Evolutionary conservation across 176 grass and related monocot species (phyloP).

Genomic region (Musa acuminata): DNA sequence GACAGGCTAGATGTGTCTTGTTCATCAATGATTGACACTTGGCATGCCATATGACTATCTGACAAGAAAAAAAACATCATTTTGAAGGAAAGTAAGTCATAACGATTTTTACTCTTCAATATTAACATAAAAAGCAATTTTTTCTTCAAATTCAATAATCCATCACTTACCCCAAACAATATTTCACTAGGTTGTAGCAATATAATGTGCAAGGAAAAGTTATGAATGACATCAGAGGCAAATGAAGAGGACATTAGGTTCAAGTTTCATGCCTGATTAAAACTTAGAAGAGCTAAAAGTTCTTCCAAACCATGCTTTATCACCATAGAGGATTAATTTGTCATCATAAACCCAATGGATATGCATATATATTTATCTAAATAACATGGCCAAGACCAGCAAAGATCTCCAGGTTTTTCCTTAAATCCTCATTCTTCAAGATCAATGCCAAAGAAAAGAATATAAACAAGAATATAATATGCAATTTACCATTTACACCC

Average conservation of each 20-base stretch:
- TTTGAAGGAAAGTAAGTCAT: neutral
- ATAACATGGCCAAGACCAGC: neutral
- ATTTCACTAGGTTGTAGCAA: neutral
- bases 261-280: neutral
- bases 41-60: too few relatives aligned
- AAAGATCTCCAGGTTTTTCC: neutral
- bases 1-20: too few relatives aligned
- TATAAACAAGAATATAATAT: neutral
- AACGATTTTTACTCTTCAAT: neutral
- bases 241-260: neutral
- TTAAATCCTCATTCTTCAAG: neutral
- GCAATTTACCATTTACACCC: constrained; percentile 81
- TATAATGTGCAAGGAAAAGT: neutral
- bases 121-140: neutral
- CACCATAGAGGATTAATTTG: neutral
- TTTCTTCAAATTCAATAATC: neutral
- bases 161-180: neutral
- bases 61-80: too few relatives aligned
- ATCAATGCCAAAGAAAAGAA: neutral
- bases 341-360: neutral
- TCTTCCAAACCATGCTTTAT: neutral
- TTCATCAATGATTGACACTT: too few relatives aligned
- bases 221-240: neutral
- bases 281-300: neutral
- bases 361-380: neutral